Evolutionary conservation across 306 rosid genomes (phyloP).

Genomic region (Oemleria cerasiformis): DNA sequence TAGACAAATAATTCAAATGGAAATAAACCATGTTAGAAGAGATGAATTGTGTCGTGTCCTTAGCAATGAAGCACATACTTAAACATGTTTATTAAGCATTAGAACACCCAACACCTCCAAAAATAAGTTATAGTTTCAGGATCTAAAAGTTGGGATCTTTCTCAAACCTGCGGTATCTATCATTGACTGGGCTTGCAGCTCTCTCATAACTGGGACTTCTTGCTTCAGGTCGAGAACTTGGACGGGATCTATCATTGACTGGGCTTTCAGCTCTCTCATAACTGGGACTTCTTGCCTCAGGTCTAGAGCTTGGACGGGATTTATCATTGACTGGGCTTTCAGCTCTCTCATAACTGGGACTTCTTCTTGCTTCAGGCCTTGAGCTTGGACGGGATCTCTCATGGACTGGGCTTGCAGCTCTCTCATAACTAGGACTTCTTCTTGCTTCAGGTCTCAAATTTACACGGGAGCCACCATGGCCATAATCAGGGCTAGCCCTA

Average conservation of each 20-base stretch:
- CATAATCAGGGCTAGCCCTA: constrained; percentile 82
- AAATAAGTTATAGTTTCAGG: not conserved
- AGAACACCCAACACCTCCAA: not conserved
- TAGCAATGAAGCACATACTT: not conserved
- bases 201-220: constrained; percentile 14
- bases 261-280: constrained; percentile 12
- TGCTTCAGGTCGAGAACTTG: constrained; percentile 1
- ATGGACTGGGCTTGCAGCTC: constrained; percentile 45
- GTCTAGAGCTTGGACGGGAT: constrained; percentile 26
- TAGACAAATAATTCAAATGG: not conserved
- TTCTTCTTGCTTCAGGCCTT: not conserved
- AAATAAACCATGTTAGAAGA: not conserved
- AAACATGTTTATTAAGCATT: not conserved
- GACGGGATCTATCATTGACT: constrained; percentile 44
- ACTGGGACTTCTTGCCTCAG: constrained; percentile 8
- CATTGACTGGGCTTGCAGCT: constrained; percentile 16
- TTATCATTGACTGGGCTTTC: constrained; percentile 33
- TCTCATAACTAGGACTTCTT: constrained; percentile 64
- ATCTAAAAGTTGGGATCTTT: not conserved
- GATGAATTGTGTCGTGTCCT: not conserved
- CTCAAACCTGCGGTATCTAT: constrained; percentile 59
- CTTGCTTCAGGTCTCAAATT: constrained; percentile 13
- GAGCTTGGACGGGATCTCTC: constrained; percentile 6
- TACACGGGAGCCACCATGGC: constrained; percentile 55
- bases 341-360: constrained; percentile 6